phyloP scores from a whole-genome alignment of 768 basidiomycete species.

The Galerina sulciceps region DNA sequence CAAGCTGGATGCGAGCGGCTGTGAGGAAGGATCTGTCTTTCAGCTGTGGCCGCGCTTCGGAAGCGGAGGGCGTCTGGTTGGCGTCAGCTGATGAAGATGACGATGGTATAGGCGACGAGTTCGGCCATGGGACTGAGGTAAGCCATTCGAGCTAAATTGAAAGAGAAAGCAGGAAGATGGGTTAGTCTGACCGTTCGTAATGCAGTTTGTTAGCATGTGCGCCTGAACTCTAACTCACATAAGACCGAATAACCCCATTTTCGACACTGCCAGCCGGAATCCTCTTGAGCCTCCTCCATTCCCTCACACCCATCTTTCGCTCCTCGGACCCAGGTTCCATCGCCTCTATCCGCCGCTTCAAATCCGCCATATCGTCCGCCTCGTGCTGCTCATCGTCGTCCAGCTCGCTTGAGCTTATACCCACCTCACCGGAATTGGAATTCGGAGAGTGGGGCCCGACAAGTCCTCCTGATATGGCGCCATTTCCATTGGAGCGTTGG shows the following conservation, averaged over 20 bases:
- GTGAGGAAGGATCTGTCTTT: slow-evolving; percentile 63
- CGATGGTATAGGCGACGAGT: slow-evolving; percentile 33
- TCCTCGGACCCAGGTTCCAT: slow-evolving; percentile 79
- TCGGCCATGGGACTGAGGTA: slow-evolving; percentile 83
- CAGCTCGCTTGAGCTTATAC: slow-evolving; percentile 27
- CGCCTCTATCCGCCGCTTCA: slow-evolving; percentile 74
- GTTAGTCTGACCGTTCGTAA: neutral
- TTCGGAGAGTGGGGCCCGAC: slow-evolving; percentile 11
- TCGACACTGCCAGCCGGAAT: slow-evolving; percentile 93
- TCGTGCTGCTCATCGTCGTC: slow-evolving; percentile 78
- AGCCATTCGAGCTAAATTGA: slow-evolving; percentile 84
- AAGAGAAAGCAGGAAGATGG: slow-evolving; percentile 5
- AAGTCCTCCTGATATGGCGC: neutral
- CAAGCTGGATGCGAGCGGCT: slow-evolving; percentile 78
- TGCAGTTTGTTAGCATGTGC: slow-evolving; percentile 17
- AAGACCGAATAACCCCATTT: slow-evolving; percentile 85
- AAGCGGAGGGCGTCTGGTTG: neutral
- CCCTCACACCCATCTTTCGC: slow-evolving; percentile 78
- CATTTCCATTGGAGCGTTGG: slow-evolving; percentile 32
- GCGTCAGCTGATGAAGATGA: slow-evolving; percentile 12
- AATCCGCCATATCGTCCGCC: slow-evolving; percentile 76
- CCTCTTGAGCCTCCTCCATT: slow-evolving; percentile 83
- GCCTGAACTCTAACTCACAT: slow-evolving; percentile 50
- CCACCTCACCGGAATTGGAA: slow-evolving; percentile 18
- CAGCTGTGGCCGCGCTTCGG: slow-evolving; percentile 29